A percentile compares a stretch with the other conserved stretches of the same genome.
These are phyloP conservation scores for Arthroderma sp. DNA, from an alignment of 2,329 filamentous ascomycete species.

Conservation along the genomic window DNA sequence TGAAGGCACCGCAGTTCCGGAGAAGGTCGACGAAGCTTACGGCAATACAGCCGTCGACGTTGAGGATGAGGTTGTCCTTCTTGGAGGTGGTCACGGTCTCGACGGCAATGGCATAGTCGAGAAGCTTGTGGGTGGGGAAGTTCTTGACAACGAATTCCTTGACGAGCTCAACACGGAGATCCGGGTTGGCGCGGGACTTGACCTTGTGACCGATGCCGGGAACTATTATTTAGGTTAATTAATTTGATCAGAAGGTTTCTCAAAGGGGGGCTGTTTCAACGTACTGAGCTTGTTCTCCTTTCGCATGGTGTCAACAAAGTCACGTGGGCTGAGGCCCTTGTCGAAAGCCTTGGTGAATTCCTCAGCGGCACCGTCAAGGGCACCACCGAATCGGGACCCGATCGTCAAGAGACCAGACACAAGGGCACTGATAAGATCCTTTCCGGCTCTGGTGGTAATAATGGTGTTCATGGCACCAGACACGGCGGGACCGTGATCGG, in stretches of 20 bases:
- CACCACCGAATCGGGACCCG: constrained; percentile 95
- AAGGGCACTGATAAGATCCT: constrained; percentile 91
- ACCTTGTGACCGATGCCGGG: constrained; percentile 98
- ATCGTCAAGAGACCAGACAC: constrained; percentile 97
- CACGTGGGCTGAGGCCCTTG: constrained; percentile 94
- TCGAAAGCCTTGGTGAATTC: constrained; percentile 98
- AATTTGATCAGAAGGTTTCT: background rate
- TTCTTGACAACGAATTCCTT: constrained; percentile 97
- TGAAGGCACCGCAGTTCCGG: constrained; percentile 97
- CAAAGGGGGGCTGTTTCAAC: constrained; percentile 17
- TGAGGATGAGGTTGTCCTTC: constrained; percentile 99
- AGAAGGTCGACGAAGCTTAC: constrained; percentile 98
- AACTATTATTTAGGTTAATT: constrained; percentile 38
- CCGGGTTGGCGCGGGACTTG: constrained; percentile 99
- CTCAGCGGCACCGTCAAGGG: constrained; percentile 90
- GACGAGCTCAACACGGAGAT: constrained; percentile 97
- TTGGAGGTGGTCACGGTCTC: constrained; percentile 98
- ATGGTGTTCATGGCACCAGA: constrained; percentile 99
- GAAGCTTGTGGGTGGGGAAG: constrained; percentile 95
- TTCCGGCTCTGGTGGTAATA: constrained; percentile 97
- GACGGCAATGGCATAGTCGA: constrained; percentile 96
- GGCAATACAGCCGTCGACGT: constrained; percentile 95
- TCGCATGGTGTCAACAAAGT: constrained; percentile 97
- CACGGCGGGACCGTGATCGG: constrained; percentile 95
- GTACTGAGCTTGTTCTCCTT: constrained; percentile 98